phyloP scores from a whole-genome alignment of 139 green algal genomes.

The Yamagishiella unicocca region DNA sequence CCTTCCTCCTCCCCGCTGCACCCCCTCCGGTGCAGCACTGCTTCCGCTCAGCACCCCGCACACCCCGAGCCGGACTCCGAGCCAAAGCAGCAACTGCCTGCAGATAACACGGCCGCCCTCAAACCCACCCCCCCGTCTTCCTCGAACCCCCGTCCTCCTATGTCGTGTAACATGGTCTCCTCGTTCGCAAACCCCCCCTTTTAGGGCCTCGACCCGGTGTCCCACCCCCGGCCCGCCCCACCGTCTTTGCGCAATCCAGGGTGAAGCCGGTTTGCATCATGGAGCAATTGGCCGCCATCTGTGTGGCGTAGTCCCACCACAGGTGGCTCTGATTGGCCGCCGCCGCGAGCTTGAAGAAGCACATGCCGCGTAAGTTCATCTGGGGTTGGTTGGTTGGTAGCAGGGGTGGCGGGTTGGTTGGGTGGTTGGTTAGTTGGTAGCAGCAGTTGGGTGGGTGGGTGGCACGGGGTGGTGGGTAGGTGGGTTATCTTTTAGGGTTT shows the following conservation, averaged over 20 bases:
- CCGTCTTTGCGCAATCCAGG: slow-evolving; percentile 78
- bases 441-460: neutral
- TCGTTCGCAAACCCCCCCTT: neutral
- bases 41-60: neutral
- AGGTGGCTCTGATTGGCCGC: slow-evolving; percentile 69
- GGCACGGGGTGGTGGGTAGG: no score
- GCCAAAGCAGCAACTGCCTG: neutral
- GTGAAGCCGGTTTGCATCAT: slow-evolving; percentile 81
- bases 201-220: no score
- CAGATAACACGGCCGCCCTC: neutral
- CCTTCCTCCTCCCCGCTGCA: no score
- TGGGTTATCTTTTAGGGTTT: no score
- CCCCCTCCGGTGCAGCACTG: no score
- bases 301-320: slow-evolving; percentile 93
- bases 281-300: slow-evolving; percentile 79
- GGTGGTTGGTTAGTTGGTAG: neutral
- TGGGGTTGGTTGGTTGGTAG: slow-evolving; percentile 33
- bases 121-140: no score
- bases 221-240: slow-evolving; percentile 19
- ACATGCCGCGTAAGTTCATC: slow-evolving; percentile 94
- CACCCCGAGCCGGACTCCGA: neutral
- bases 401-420: neutral
- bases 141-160: neutral
- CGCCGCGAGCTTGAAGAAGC: slow-evolving; percentile 82
- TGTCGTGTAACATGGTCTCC: neutral